phyloP scores from a whole-genome alignment of 2,329 filamentous ascomycete genomes.

The Trichoderma simmonsii region DNA sequence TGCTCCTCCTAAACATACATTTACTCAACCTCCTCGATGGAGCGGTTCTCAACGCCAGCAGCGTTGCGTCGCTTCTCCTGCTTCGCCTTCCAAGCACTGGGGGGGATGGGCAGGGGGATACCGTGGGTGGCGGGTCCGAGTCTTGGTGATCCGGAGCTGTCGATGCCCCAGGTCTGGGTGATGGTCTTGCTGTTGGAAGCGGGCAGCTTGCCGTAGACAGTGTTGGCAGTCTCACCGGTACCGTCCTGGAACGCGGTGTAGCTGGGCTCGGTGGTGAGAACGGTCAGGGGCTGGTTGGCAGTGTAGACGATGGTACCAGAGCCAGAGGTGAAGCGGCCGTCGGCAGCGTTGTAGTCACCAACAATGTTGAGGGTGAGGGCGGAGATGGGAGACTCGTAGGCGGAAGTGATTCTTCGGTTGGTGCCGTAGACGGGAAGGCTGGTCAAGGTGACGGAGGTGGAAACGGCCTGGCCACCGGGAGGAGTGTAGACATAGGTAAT shows the following conservation, averaged over 20 bases:
- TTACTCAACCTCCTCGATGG: not conserved
- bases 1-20: not conserved
- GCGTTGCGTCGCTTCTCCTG: not conserved
- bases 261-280: not conserved
- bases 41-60: too few species aligned
- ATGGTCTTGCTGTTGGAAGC: not conserved
- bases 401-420: not conserved
- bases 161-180: not conserved
- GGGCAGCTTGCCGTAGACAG: not conserved
- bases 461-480: not conserved
- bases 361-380: not conserved
- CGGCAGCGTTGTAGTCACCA: not conserved
- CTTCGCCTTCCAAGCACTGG: not conserved
- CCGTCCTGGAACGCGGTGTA: slow-evolving; percentile 7
- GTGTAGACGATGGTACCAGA: not conserved
- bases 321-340: not conserved
- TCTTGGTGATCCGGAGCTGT: not conserved
- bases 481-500: not conserved
- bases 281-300: not conserved
- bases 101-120: not conserved
- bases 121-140: not conserved
- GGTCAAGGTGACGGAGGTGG: not conserved
- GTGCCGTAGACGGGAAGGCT: not conserved
- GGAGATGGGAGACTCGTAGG: not conserved
- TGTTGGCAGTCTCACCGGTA: slow-evolving; percentile 1